These are phyloP conservation scores for Begonia fuchsioides DNA, from an alignment of 306 rosid genomes.

Conservation along the genomic window DNA sequence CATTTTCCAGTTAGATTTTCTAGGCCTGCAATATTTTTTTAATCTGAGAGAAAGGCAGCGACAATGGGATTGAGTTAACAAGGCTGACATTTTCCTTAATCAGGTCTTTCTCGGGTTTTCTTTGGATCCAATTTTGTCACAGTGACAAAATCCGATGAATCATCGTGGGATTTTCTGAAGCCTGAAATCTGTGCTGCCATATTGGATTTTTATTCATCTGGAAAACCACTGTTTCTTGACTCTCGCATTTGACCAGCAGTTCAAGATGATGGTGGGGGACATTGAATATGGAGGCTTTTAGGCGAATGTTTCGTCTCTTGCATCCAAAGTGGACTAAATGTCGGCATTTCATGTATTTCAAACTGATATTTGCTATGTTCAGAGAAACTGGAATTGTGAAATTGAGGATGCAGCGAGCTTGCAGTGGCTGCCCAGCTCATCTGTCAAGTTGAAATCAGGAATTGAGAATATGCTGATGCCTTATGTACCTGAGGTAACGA, in stretches of 20 bases:
- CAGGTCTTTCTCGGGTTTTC: conserved; percentile 68
- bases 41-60: too few relatives aligned
- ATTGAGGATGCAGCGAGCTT: conserved; percentile 92
- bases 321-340: too few relatives aligned
- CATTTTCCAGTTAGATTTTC: too few relatives aligned
- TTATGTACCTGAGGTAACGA: conserved; percentile 88
- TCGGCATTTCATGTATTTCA: neutral
- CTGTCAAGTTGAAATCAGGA: conserved; percentile 96
- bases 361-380: conserved; percentile 1
- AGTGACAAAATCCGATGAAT: conserved; percentile 64
- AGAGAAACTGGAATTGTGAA: conserved; percentile 85
- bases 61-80: neutral
- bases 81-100: conserved; percentile 1
- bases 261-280: conserved; percentile 98
- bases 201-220: conserved; percentile 92
- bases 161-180: conserved; percentile 72
- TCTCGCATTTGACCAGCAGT: conserved; percentile 90
- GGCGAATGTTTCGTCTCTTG: conserved; percentile 26
- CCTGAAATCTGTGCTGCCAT: conserved; percentile 87
- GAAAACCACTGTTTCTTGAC: conserved; percentile 73
- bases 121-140: conserved; percentile 93
- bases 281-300: conserved; percentile 71
- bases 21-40: too few relatives aligned
- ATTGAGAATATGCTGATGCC: conserved; percentile 97
- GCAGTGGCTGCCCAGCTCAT: conserved; percentile 99